Percentiles rank a stretch among this genome's conserved stretches.
Conservation (phyloP, 2,329 filamentous ascomycete species). For the Arthroderma sp. region DNA sequence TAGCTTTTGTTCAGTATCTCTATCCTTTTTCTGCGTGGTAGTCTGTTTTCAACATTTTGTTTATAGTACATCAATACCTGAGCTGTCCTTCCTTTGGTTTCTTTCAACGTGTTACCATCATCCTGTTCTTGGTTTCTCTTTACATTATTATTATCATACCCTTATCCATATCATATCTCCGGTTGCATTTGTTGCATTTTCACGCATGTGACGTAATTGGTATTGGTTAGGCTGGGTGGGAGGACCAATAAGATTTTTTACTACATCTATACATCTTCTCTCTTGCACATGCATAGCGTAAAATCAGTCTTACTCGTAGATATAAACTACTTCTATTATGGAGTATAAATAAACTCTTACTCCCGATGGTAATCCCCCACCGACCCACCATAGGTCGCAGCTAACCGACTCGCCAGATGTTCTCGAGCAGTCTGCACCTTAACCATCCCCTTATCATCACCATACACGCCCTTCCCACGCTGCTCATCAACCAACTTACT, state of each 20-base stretch:
- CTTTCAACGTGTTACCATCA: not conserved
- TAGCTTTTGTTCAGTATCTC: not conserved
- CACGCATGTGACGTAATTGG: not conserved
- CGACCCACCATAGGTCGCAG: slow-evolving; percentile 44
- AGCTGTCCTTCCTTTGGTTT: not conserved
- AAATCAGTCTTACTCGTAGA: too few species aligned
- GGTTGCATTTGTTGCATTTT: slow-evolving; percentile 6
- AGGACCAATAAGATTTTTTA: not conserved
- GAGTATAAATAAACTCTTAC: too few species aligned
- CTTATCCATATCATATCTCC: not conserved
- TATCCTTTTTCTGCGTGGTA: too few species aligned
- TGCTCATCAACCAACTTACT: slow-evolving; percentile 38
- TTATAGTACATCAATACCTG: not conserved
- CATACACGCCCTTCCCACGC: slow-evolving; percentile 27
- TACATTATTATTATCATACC: not conserved
- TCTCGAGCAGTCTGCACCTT: slow-evolving; percentile 44
- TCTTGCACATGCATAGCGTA: too few species aligned
- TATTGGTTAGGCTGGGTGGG: not conserved
- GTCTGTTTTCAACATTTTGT: not conserved
- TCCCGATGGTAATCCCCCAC: slow-evolving; percentile 5
- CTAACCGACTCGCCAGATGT: slow-evolving; percentile 46
- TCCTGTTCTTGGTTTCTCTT: not conserved
- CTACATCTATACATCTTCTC: not conserved
- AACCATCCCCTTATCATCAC: slow-evolving; percentile 31
- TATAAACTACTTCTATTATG: too few species aligned